Conservation (phyloP, 208 protist species). For the Plasmodiophora brassicae region DNA sequence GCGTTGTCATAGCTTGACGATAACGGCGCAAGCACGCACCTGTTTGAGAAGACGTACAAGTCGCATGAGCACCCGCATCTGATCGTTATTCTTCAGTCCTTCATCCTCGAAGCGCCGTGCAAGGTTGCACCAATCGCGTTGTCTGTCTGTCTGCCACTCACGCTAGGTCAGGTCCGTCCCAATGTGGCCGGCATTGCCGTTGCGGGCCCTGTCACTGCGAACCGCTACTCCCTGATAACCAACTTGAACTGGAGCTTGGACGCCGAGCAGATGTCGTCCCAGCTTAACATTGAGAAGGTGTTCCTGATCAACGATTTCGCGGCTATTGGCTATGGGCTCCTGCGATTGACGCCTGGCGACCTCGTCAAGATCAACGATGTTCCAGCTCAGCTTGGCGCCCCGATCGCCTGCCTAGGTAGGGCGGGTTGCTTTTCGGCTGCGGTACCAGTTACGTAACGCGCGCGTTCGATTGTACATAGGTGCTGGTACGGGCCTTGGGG, state of each 20-base stretch:
- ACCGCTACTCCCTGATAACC: slow-evolving; percentile 73
- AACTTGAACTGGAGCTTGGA: slow-evolving; percentile 59
- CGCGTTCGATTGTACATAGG: no score
- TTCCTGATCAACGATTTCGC: slow-evolving; percentile 68
- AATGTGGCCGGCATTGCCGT: slow-evolving; percentile 74
- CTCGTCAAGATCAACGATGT: background rate
- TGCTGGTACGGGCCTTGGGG: slow-evolving; percentile 31
- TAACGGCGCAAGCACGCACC: background rate
- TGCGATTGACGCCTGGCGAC: background rate
- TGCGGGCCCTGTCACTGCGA: slow-evolving; percentile 75
- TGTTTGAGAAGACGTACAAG: background rate
- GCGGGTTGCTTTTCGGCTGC: no score
- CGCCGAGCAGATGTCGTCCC: slow-evolving; percentile 71
- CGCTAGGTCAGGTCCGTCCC: no score
- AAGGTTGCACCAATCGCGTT: background rate
- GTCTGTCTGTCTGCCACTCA: no score
- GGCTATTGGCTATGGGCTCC: background rate
- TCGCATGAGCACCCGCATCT: slow-evolving; percentile 19
- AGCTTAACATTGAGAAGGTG: slow-evolving; percentile 82
- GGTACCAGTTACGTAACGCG: no score
- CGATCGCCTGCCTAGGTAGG: background rate
- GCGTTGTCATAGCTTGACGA: background rate
- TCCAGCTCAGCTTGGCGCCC: background rate
- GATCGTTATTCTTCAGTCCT: background rate
- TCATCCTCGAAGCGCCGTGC: background rate